A percentile compares a stretch with the other conserved stretches of the same genome.
Evolutionary conservation across 495 filamentous ascomycete genomes (phyloP).

Genomic region (Aspergillus nanangensis): DNA sequence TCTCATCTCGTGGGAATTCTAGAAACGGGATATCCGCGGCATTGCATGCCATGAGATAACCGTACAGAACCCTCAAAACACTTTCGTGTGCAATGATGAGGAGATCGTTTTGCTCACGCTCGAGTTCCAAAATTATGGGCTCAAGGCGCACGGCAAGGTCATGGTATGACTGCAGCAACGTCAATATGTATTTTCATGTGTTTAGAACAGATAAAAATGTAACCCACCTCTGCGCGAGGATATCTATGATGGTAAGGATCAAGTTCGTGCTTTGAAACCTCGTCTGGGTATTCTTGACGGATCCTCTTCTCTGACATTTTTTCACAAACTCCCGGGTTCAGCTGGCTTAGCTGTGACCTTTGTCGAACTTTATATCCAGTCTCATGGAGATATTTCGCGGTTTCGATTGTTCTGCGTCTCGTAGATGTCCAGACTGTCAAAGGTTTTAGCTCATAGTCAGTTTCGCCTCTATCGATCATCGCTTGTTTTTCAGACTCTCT

Average conservation of each 20-base stretch:
- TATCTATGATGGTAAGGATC: constrained; percentile 98
- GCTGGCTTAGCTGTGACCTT: constrained; percentile 89
- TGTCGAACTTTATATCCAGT: constrained; percentile 82
- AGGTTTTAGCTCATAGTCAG: constrained; percentile 65
- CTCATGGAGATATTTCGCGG: constrained; percentile 72
- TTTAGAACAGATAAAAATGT: background rate
- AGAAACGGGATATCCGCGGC: constrained; percentile 93
- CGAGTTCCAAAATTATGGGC: constrained; percentile 95
- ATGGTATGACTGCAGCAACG: constrained; percentile 75
- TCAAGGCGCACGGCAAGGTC: constrained; percentile 97
- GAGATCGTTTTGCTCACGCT: constrained; percentile 94
- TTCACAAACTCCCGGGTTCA: constrained; percentile 95
- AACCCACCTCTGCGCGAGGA: constrained; percentile 81
- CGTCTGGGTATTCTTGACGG: constrained; percentile 74
- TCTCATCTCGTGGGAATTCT: constrained; percentile 92
- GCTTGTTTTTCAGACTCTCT: constrained; percentile 74
- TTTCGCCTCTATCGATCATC: constrained; percentile 62
- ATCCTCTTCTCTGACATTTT: constrained; percentile 82
- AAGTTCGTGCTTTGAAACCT: constrained; percentile 85
- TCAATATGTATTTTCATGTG: constrained; percentile 2
- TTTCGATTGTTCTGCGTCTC: constrained; percentile 82
- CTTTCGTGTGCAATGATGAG: constrained; percentile 98
- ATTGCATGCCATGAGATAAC: constrained; percentile 97
- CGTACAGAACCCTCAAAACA: constrained; percentile 92
- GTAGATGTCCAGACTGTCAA: constrained; percentile 95